Conservation (phyloP, 202 grass and related monocot species). For the Schoenoplectus triqueter region DNA sequence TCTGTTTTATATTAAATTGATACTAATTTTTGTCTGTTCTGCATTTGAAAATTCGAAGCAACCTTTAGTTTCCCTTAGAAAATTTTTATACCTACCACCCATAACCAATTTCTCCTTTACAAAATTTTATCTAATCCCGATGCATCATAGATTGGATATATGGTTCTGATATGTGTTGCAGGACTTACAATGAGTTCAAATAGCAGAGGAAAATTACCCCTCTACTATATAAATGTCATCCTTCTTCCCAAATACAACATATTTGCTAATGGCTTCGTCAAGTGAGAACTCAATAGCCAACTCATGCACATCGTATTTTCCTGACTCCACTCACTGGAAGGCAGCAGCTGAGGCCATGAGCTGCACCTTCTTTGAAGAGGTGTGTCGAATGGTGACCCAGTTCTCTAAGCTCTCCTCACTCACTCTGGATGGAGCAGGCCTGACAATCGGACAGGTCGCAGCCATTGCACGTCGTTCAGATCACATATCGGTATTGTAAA, state of each 20-base stretch:
- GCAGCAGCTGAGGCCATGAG: slow-evolving; percentile 30
- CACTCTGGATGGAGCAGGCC: slow-evolving; percentile 34
- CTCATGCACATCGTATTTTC: slow-evolving; percentile 7
- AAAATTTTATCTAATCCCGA: too few species aligned
- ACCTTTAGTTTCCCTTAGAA: too few species aligned
- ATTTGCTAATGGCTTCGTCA: slow-evolving; percentile 1
- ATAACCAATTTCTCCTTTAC: too few species aligned
- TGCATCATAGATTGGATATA: too few species aligned
- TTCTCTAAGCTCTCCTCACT: slow-evolving; percentile 39
- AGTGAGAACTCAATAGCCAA: not conserved
- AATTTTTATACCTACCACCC: too few species aligned
- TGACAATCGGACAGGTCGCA: slow-evolving; percentile 39
- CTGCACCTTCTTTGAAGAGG: slow-evolving; percentile 38
- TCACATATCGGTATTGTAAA: slow-evolving; percentile 12
- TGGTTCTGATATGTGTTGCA: not conserved
- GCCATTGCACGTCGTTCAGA: slow-evolving; percentile 29
- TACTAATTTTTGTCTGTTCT: too few species aligned
- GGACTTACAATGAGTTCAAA: not conserved
- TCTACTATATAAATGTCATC: not conserved
- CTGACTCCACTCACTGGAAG: slow-evolving; percentile 33
- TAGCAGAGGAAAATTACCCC: not conserved
- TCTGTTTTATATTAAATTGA: too few species aligned
- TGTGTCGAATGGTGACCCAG: slow-evolving; percentile 36
- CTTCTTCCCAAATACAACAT: not conserved
- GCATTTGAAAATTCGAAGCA: too few species aligned